Conservation (phyloP, 495 filamentous ascomycete genomes). For the Neurospora cerealis region DNA sequence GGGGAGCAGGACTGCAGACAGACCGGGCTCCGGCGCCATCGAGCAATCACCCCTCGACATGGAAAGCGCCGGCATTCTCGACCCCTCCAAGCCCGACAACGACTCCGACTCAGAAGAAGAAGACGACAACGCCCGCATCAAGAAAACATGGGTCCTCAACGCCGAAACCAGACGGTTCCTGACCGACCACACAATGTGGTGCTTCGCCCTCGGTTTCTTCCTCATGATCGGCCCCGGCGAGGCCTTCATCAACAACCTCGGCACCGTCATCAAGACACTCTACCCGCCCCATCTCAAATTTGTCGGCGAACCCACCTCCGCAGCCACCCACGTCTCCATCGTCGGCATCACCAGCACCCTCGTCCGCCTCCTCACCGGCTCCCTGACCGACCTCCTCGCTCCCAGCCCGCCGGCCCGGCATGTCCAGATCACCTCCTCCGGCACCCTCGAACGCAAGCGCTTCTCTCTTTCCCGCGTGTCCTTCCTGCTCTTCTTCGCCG, state of each 20-base stretch:
- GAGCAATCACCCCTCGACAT: conserved; percentile 22
- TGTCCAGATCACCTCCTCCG: conserved; percentile 26
- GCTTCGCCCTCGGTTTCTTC: conserved; percentile 83
- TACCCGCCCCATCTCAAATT: conserved; percentile 49
- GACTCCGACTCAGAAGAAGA: conserved; percentile 37
- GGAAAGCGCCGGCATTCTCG: conserved; percentile 21
- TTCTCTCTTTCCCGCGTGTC: conserved; percentile 63
- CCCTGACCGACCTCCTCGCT: conserved; percentile 78
- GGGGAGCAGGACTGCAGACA: conserved; percentile 20
- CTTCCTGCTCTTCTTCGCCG: conserved; percentile 66
- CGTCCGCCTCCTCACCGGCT: conserved; percentile 73
- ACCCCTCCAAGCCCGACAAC: conserved; percentile 4
- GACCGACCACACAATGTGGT: conserved; percentile 89
- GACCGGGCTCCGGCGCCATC: conserved; percentile 25
- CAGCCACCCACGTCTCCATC: conserved; percentile 86
- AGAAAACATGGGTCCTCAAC: conserved; percentile 81
- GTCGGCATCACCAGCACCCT: conserved; percentile 86
- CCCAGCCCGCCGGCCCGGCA: conserved; percentile 43
- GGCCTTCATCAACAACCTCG: conserved; percentile 95
- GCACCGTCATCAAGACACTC: conserved; percentile 82
- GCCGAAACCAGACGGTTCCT: conserved; percentile 78
- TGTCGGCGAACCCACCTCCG: conserved; percentile 43
- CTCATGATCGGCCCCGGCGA: conserved; percentile 89
- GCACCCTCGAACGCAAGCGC: conserved; percentile 19
- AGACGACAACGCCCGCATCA: conserved; percentile 56